Percentiles rank a stretch among this genome's conserved stretches.
These are phyloP conservation scores for Saccharomyces uvarum DNA, from an alignment of 1,139 yeast genomes.

Conservation along the genomic window DNA sequence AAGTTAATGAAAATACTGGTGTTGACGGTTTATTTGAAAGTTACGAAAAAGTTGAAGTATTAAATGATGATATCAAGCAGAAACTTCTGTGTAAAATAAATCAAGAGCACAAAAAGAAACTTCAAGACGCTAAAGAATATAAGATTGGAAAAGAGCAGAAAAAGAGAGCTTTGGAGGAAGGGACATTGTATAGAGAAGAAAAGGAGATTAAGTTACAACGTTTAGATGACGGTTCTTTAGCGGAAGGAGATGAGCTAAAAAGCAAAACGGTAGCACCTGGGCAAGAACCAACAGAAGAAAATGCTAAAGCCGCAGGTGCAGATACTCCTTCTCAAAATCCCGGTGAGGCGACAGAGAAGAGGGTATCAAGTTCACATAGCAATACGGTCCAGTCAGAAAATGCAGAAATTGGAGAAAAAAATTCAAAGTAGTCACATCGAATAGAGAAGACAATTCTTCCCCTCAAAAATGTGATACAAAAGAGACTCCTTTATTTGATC, in stretches of 20 bases:
- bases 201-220: background rate
- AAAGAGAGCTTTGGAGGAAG: conserved; percentile 15
- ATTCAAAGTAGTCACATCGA: background rate
- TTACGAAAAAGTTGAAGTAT: background rate
- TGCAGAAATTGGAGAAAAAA: background rate
- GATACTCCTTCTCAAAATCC: background rate
- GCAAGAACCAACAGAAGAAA: background rate
- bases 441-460: background rate
- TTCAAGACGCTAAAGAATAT: conserved; percentile 21
- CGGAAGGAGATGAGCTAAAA: background rate
- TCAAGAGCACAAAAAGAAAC: conserved; percentile 13
- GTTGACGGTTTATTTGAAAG: conserved; percentile 22
- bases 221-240: background rate
- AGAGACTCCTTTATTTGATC: background rate
- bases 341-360: background rate
- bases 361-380: background rate
- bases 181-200: background rate
- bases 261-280: background rate
- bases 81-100: conserved; percentile 7
- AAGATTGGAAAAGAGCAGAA: conserved; percentile 9
- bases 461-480: background rate
- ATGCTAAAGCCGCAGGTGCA: background rate
- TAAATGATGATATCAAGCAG: conserved; percentile 7
- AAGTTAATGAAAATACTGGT: conserved; percentile 24
- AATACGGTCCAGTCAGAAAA: background rate